These are phyloP conservation scores for Colletotrichum nymphaeae DNA, from an alignment of 2,329 filamentous ascomycete genomes.

Conservation along the genomic window DNA sequence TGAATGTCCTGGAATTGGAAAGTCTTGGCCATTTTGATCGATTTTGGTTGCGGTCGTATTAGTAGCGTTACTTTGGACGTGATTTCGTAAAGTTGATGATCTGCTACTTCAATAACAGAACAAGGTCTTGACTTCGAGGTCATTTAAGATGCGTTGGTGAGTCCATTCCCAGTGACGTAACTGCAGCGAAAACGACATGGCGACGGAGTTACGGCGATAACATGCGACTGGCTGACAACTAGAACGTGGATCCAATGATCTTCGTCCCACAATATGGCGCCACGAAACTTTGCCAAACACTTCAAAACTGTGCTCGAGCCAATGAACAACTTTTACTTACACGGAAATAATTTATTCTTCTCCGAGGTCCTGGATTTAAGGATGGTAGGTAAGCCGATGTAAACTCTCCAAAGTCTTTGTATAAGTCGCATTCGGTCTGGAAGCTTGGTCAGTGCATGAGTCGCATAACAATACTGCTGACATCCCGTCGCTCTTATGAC, in stretches of 20 bases:
- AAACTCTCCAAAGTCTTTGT: background rate
- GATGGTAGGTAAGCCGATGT: background rate
- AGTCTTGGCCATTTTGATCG: slow-evolving; percentile 50
- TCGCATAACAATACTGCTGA: background rate
- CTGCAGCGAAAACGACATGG: background rate
- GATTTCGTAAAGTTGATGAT: background rate
- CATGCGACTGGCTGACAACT: background rate
- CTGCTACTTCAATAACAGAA: background rate
- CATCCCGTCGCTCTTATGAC: background rate
- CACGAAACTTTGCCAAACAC: background rate
- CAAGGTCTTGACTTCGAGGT: background rate
- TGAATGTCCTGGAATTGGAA: slow-evolving; percentile 51
- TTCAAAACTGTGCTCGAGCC: background rate
- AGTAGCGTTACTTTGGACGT: background rate
- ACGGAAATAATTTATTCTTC: background rate
- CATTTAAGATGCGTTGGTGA: background rate
- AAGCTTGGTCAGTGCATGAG: background rate
- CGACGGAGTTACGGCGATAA: slow-evolving; percentile 1
- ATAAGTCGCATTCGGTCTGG: background rate
- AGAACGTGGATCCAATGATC: background rate
- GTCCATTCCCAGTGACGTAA: background rate
- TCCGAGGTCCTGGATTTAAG: background rate
- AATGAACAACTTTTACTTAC: background rate
- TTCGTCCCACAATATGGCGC: background rate
- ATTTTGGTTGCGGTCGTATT: background rate